phyloP scores from a whole-genome alignment of 2,329 filamentous ascomycete genomes.

The Fusarium tjaetaba region DNA sequence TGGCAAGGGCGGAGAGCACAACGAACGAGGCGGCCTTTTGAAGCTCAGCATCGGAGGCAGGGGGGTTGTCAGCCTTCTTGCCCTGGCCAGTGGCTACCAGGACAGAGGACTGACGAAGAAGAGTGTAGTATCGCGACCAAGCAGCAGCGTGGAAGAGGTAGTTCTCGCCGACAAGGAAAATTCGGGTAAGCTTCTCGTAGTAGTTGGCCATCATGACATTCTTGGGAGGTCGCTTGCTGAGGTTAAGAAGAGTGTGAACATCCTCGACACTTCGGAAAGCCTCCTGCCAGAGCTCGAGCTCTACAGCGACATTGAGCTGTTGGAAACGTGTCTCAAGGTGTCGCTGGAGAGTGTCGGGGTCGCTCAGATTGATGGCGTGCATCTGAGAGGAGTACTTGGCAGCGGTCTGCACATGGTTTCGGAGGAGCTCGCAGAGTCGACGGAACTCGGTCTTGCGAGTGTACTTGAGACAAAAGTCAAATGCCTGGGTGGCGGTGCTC shows the following conservation, averaged over 20 bases:
- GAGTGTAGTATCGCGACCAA: conserved; percentile 97
- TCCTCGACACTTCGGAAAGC: conserved; percentile 99
- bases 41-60: conserved; percentile 87
- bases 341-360: conserved; percentile 95
- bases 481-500: conserved; percentile 96
- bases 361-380: conserved; percentile 98
- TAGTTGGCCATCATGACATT: conserved; percentile 99
- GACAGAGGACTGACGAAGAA: conserved; percentile 89
- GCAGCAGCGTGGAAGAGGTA: conserved; percentile 99
- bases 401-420: conserved; percentile 98
- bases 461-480: conserved; percentile 99
- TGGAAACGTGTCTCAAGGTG: conserved; percentile 98
- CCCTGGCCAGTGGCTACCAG: conserved; percentile 85
- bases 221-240: conserved; percentile 98
- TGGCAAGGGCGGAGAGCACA: conserved; percentile 92
- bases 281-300: conserved; percentile 98
- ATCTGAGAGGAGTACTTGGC: conserved; percentile 99
- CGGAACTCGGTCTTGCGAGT: conserved; percentile 99
- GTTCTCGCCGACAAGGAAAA: conserved; percentile 99
- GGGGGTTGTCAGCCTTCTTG: conserved; percentile 94
- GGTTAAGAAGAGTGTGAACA: conserved; percentile 94
- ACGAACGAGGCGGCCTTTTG: conserved; percentile 97
- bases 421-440: conserved; percentile 95
- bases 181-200: conserved; percentile 98
- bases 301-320: conserved; percentile 96